These are phyloP conservation scores for Fusarium pilosicola DNA, from an alignment of 2,329 filamentous ascomycete genomes.

Conservation along the genomic window DNA sequence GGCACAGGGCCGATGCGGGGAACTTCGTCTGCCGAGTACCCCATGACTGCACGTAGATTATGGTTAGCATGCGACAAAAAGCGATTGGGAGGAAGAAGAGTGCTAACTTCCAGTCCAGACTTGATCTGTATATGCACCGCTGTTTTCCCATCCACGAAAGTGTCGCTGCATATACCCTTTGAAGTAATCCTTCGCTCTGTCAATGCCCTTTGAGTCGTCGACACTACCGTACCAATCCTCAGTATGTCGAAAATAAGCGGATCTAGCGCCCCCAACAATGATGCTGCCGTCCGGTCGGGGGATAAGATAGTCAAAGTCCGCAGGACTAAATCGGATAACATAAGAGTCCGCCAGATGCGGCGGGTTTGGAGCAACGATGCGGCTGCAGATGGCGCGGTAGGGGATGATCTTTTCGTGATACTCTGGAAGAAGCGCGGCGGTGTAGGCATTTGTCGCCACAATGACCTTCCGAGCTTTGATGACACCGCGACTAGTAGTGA, in stretches of 20 bases:
- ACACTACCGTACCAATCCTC: constrained; percentile 59
- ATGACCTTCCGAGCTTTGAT: constrained; percentile 46
- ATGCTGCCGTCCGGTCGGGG: constrained; percentile 55
- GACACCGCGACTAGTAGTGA: constrained; percentile 49
- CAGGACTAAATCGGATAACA: constrained; percentile 34
- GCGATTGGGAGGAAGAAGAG: no score
- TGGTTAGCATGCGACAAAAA: neutral
- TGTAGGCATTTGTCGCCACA: neutral
- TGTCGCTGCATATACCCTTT: constrained; percentile 59
- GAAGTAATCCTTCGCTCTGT: constrained; percentile 55
- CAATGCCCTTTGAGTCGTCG: constrained; percentile 58
- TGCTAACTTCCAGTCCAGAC: constrained; percentile 11
- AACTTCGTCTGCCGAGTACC: neutral
- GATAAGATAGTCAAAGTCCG: constrained; percentile 56
- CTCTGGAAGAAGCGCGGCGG: neutral
- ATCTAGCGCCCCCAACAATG: constrained; percentile 45
- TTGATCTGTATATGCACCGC: constrained; percentile 33
- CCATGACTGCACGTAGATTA: neutral
- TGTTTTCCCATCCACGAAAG: constrained; percentile 61
- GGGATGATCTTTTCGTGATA: constrained; percentile 72
- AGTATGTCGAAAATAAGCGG: constrained; percentile 48
- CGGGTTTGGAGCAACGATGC: constrained; percentile 40
- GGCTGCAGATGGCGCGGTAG: constrained; percentile 52
- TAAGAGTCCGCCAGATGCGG: constrained; percentile 37
- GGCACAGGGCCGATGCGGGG: neutral